phyloP scores from a whole-genome alignment of 106 monocot species.

The Platanthera guangdongensis region DNA sequence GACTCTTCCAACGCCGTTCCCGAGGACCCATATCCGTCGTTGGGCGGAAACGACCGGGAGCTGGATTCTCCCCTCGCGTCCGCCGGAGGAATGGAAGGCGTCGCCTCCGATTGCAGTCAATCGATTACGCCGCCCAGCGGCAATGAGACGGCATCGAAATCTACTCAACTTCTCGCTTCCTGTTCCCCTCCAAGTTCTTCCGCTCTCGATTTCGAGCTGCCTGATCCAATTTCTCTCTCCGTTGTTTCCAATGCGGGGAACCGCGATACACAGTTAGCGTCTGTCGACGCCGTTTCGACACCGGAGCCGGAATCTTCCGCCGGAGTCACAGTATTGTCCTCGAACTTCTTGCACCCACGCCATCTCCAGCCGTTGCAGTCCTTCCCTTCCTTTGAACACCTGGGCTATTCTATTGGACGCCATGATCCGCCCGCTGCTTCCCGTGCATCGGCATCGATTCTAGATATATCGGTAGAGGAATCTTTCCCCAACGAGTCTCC shows the following conservation, averaged over 20 bases:
- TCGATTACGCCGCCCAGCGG: not conserved
- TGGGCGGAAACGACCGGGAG: not conserved
- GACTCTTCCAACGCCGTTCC: too few species aligned
- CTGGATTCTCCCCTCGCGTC: constrained; percentile 14
- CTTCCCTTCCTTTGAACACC: not conserved
- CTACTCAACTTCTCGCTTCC: not conserved
- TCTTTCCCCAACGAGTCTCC: not conserved
- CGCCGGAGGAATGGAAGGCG: constrained; percentile 30
- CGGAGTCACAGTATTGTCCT: not conserved
- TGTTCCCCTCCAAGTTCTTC: not conserved
- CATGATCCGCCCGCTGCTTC: constrained; percentile 3
- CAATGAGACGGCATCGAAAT: constrained; percentile 1
- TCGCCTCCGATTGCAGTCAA: not conserved
- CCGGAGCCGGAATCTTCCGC: not conserved
- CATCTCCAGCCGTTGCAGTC: not conserved
- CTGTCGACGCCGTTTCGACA: not conserved
- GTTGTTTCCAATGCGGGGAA: not conserved
- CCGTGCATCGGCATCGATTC: constrained; percentile 14
- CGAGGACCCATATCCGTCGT: not conserved
- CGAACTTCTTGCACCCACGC: not conserved
- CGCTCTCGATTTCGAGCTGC: not conserved
- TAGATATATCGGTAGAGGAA: constrained; percentile 4
- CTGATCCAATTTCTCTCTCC: not conserved
- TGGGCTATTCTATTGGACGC: not conserved
- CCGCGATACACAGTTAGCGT: not conserved